Evolutionary conservation across 2,329 filamentous ascomycete genomes (phyloP).

Genomic region (Fusarium illudens): DNA sequence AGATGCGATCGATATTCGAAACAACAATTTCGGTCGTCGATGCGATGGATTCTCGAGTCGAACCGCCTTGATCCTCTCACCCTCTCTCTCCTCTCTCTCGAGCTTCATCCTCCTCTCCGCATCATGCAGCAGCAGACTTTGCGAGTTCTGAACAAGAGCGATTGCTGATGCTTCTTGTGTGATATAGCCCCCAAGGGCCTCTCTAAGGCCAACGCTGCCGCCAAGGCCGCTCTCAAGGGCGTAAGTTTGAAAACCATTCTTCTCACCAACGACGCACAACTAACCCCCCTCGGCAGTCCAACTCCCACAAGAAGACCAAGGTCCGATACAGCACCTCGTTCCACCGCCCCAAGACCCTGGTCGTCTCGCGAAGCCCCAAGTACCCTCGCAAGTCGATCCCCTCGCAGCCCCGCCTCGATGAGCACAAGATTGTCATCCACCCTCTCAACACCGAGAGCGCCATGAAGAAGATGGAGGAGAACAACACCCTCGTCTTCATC

Average conservation of each 20-base stretch:
- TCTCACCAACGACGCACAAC: neutral
- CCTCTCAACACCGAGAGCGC: constrained; percentile 99
- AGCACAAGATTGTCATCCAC: constrained; percentile 97
- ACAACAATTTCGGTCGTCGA: constrained; percentile 17
- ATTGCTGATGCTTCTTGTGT: constrained; percentile 72
- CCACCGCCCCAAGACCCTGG: constrained; percentile 96
- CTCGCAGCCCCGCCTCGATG: constrained; percentile 89
- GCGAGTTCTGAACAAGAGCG: constrained; percentile 76
- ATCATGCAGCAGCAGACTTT: constrained; percentile 79
- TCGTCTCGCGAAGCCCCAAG: constrained; percentile 89
- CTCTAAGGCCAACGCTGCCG: constrained; percentile 92
- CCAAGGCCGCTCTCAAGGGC: constrained; percentile 95
- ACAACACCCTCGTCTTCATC: constrained; percentile 99
- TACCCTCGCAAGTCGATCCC: constrained; percentile 97
- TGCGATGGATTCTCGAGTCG: constrained; percentile 21
- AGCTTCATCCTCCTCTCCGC: constrained; percentile 46
- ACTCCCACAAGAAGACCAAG: constrained; percentile 87
- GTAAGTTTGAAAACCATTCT: constrained; percentile 70
- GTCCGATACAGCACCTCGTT: constrained; percentile 92
- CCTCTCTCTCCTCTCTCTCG: constrained; percentile 9
- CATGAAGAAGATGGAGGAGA: constrained; percentile 99
- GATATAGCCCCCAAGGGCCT: constrained; percentile 67
- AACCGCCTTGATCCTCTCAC: constrained; percentile 5
- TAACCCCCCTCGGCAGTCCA: constrained; percentile 49
- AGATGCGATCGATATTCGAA: constrained; percentile 26